Percentiles rank a stretch among this genome's conserved stretches.
Conservation (phyloP, 2,329 filamentous ascomycete genomes). For the Westerdykella sp. region DNA sequence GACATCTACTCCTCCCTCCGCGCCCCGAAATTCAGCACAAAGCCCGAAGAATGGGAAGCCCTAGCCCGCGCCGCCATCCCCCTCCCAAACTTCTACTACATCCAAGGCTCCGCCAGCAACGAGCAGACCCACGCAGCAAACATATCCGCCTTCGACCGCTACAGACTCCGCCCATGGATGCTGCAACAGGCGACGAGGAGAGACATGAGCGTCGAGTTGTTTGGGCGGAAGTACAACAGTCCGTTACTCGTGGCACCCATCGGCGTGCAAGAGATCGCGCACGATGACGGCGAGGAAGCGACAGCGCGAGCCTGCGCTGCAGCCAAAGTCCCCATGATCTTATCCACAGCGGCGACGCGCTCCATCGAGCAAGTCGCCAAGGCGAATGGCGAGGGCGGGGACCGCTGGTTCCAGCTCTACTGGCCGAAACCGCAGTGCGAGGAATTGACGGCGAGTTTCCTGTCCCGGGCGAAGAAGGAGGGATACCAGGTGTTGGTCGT, state of each 20-base stretch:
- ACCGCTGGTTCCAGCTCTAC: slow-evolving; percentile 69
- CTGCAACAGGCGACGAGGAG: slow-evolving; percentile 34
- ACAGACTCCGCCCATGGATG: slow-evolving; percentile 38
- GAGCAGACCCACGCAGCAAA: slow-evolving; percentile 35
- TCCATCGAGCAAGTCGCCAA: slow-evolving; percentile 61
- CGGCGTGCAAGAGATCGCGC: slow-evolving; percentile 63
- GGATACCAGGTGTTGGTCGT: slow-evolving; percentile 64
- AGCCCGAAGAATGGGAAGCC: slow-evolving; percentile 37
- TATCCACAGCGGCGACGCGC: slow-evolving; percentile 59
- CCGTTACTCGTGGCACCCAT: slow-evolving; percentile 62
- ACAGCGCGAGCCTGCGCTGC: slow-evolving; percentile 57
- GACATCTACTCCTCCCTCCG: slow-evolving; percentile 35
- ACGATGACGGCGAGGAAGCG: slow-evolving; percentile 58
- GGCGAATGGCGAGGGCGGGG: slow-evolving; percentile 49
- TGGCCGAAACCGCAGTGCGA: slow-evolving; percentile 62
- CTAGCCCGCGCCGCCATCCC: slow-evolving; percentile 31
- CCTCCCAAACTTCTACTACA: slow-evolving; percentile 36
- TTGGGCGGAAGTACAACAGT: slow-evolving; percentile 40
- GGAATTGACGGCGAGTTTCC: slow-evolving; percentile 58
- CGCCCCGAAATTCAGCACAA: slow-evolving; percentile 37
- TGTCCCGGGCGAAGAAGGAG: slow-evolving; percentile 54
- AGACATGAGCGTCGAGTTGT: slow-evolving; percentile 22
- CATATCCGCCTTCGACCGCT: slow-evolving; percentile 35
- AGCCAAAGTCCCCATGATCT: slow-evolving; percentile 58
- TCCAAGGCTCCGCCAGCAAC: slow-evolving; percentile 35